phyloP scores from a whole-genome alignment of 2,329 filamentous ascomycete species.

The Aspergillus niger region DNA sequence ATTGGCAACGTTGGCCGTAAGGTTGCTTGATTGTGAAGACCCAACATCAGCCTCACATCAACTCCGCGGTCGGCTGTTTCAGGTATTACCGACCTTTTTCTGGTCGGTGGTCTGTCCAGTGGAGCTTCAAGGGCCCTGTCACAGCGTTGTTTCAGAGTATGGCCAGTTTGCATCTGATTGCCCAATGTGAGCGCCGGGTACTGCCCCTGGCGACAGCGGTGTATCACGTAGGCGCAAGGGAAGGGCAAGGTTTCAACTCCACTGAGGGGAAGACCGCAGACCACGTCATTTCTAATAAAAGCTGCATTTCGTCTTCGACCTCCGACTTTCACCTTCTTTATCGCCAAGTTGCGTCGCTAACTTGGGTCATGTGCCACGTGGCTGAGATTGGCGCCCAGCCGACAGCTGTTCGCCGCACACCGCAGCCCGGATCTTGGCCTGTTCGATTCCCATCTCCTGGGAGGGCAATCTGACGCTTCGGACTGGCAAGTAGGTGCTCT shows the following conservation, averaged over 20 bases:
- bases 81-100: not conserved
- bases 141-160: slow-evolving; percentile 18
- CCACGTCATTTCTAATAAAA: slow-evolving; percentile 7
- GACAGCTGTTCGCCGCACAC: slow-evolving; percentile 14
- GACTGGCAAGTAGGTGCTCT: not conserved
- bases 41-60: slow-evolving; percentile 8
- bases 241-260: slow-evolving; percentile 7
- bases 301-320: not conserved
- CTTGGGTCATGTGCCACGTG: slow-evolving; percentile 17
- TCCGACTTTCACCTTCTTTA: not conserved
- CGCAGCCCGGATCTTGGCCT: not conserved
- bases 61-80: slow-evolving; percentile 2
- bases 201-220: slow-evolving; percentile 1
- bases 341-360: slow-evolving; percentile 16
- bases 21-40: slow-evolving; percentile 58
- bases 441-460: not conserved
- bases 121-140: slow-evolving; percentile 9
- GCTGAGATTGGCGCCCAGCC: slow-evolving; percentile 15
- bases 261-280: not conserved
- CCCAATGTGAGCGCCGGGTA: not conserved
- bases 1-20: slow-evolving; percentile 95
- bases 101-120: not conserved
- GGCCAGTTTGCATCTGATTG: slow-evolving; percentile 12
- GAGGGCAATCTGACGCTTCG: not conserved
- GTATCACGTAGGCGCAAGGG: slow-evolving; percentile 3